Percentiles rank a stretch among this genome's conserved stretches.
phyloP scores from a whole-genome alignment of 78 protist species.

The Dictyostelium capitatum region DNA sequence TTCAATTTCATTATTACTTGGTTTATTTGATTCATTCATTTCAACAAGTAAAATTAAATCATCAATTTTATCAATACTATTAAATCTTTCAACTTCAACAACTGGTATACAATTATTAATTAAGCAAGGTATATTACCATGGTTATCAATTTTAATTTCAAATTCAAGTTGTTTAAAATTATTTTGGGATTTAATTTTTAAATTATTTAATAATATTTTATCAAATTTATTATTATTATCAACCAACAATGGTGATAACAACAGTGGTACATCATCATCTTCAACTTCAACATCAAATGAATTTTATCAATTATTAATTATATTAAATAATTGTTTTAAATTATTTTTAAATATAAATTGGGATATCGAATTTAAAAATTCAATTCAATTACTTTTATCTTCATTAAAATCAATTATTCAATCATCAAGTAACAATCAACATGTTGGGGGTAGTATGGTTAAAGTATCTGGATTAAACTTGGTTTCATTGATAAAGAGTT shows the following conservation, averaged over 20 bases:
- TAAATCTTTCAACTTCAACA: background rate
- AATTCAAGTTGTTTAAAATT: constrained; percentile 42
- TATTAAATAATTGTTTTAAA: constrained; percentile 5
- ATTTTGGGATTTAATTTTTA: constrained; percentile 9
- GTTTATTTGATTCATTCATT: constrained; percentile 23
- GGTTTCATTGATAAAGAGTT: background rate
- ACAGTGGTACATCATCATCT: too few species aligned
- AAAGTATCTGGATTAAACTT: background rate
- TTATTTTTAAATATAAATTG: background rate
- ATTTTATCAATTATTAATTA: background rate
- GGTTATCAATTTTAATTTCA: constrained; percentile 39
- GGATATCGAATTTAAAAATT: background rate
- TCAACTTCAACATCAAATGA: background rate
- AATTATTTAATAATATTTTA: constrained; percentile 16
- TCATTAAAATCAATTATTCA: constrained; percentile 2
- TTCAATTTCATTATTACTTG: background rate
- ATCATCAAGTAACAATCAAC: background rate
- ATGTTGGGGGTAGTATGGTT: background rate
- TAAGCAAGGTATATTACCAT: constrained; percentile 47
- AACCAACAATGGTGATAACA: background rate
- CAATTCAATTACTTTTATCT: background rate
- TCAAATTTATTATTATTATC: constrained; percentile 15
- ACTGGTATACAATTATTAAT: background rate
- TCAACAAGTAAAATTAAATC: background rate
- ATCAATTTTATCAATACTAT: background rate